These are phyloP conservation scores for Blepharisma undulans DNA, from an alignment of 169 alveolate genomes.

Conservation along the genomic window DNA sequence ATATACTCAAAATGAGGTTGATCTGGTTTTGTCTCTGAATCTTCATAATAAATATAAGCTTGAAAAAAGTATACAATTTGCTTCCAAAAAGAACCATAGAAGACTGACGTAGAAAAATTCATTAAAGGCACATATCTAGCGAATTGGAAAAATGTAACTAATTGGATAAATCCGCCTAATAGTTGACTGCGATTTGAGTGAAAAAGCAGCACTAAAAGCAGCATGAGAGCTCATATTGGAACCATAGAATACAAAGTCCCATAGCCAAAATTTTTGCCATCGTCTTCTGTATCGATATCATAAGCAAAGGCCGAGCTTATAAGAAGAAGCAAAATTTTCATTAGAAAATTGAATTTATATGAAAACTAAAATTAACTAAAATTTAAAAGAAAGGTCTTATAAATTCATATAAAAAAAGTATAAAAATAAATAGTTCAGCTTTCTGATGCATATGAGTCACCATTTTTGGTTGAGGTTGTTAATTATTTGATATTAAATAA, in stretches of 20 bases:
- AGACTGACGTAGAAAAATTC: neutral
- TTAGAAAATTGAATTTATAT: neutral
- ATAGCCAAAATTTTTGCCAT: neutral
- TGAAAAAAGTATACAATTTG: neutral
- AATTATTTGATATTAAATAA: too few species aligned
- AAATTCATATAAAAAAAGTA: neutral
- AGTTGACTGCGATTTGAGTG: neutral
- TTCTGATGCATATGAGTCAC: neutral
- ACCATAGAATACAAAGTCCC: neutral
- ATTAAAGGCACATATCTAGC: neutral
- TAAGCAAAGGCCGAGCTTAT: neutral
- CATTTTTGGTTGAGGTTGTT: neutral
- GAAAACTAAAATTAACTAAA: neutral
- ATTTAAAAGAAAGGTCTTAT: too few species aligned
- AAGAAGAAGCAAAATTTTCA: neutral
- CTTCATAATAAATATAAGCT: neutral
- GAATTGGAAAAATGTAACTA: neutral
- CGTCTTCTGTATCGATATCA: neutral
- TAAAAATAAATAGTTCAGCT: neutral
- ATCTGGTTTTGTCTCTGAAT: neutral
- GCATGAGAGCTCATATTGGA: neutral
- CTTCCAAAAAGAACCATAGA: neutral
- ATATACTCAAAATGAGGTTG: neutral
- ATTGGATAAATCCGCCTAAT: neutral
- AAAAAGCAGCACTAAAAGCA: neutral